Conservation (phyloP, 2,329 filamentous ascomycete species). For the Xylariaceae sp. region DNA sequence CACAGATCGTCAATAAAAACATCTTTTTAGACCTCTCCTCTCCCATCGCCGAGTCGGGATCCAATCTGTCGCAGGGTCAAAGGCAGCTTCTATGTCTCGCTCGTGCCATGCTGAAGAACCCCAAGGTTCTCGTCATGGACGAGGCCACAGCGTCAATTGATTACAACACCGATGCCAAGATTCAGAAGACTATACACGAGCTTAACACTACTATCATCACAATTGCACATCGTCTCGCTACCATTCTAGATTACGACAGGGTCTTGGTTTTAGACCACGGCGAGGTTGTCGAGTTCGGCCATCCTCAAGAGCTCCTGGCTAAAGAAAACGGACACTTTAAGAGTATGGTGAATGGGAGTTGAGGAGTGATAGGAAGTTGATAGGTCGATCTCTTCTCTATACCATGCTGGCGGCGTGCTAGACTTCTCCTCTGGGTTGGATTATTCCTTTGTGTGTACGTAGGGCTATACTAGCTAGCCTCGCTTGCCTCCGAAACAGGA, state of each 20-base stretch:
- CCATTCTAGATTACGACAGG: conserved; percentile 97
- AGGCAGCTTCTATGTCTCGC: conserved; percentile 92
- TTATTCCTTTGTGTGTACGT: too few relatives aligned
- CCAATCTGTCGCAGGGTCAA: conserved; percentile 93
- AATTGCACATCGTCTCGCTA: conserved; percentile 91
- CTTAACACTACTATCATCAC: conserved; percentile 92
- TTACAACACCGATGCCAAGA: conserved; percentile 91
- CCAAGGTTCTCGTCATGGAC: conserved; percentile 97
- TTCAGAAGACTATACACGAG: conserved; percentile 94
- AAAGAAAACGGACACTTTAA: conserved; percentile 62
- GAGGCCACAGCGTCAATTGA: conserved; percentile 97
- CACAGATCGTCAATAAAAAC: conserved; percentile 76
- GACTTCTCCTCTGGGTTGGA: background rate
- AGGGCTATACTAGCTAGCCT: too few relatives aligned
- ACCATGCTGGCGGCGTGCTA: background rate
- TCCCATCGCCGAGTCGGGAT: conserved; percentile 81
- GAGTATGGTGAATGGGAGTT: too few relatives aligned
- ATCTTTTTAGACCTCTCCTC: conserved; percentile 85
- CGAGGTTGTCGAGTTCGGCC: conserved; percentile 80
- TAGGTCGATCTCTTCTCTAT: background rate
- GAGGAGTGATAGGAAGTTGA: background rate
- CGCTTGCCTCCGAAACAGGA: too few relatives aligned
- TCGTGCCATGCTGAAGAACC: conserved; percentile 83
- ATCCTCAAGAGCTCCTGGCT: conserved; percentile 76
- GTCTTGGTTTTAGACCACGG: conserved; percentile 92